phyloP scores from a whole-genome alignment of 768 basidiomycete species.

The Amanita molliuscula region DNA sequence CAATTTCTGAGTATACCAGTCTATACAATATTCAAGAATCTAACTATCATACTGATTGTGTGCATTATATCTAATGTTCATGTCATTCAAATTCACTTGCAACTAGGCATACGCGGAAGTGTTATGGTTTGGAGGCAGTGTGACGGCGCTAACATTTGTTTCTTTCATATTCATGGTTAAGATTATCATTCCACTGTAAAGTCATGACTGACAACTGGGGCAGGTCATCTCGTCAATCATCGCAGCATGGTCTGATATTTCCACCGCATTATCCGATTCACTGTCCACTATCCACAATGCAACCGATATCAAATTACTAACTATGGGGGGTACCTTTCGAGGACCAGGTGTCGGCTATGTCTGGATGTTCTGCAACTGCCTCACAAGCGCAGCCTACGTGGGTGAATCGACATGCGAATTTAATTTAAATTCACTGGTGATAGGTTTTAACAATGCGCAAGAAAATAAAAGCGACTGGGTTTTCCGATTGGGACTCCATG shows the following conservation, averaged over 20 bases:
- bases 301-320: slow-evolving; percentile 24
- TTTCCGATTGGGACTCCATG: slow-evolving; percentile 98
- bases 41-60: slow-evolving; percentile 98
- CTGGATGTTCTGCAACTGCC: slow-evolving; percentile 95
- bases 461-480: slow-evolving; percentile 88
- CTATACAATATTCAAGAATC: slow-evolving; percentile 98
- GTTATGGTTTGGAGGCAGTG: slow-evolving; percentile 87
- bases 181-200: slow-evolving; percentile 9
- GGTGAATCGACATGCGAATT: slow-evolving; percentile 17
- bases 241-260: slow-evolving; percentile 93
- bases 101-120: slow-evolving; percentile 92
- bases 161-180: slow-evolving; percentile 87
- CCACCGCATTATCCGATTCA: slow-evolving; percentile 28
- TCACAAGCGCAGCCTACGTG: slow-evolving; percentile 85
- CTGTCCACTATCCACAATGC: slow-evolving; percentile 23
- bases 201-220: neutral
- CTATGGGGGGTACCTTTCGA: slow-evolving; percentile 35
- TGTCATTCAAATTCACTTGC: slow-evolving; percentile 3
- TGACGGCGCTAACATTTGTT: slow-evolving; percentile 79
- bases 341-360: slow-evolving; percentile 74
- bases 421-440: neutral
- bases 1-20: slow-evolving; percentile 97
- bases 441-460: slow-evolving; percentile 96
- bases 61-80: slow-evolving; percentile 17
- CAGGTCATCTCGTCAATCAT: slow-evolving; percentile 89